phyloP scores from a whole-genome alignment of 441 rosid species.

The Isatis lusitanica region DNA sequence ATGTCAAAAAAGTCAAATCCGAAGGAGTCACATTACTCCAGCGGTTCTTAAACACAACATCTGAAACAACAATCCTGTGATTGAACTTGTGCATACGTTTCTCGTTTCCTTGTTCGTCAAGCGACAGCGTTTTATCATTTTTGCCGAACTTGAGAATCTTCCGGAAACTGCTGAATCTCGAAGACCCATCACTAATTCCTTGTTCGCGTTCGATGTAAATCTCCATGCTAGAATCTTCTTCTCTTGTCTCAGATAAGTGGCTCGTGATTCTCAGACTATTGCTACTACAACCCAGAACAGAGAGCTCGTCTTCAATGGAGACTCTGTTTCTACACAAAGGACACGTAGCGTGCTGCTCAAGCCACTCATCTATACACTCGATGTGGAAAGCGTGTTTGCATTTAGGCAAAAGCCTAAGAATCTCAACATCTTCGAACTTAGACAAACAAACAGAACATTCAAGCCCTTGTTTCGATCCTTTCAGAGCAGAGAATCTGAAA shows the following conservation, averaged over 20 bases:
- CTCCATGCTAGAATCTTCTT: slow-evolving; percentile 56
- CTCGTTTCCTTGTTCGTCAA: slow-evolving; percentile 29
- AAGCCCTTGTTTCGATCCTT: slow-evolving; percentile 56
- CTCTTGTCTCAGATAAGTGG: slow-evolving; percentile 37
- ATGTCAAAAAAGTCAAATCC: slow-evolving; percentile 65
- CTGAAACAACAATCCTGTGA: slow-evolving; percentile 69
- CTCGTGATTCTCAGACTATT: slow-evolving; percentile 49
- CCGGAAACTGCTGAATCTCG: slow-evolving; percentile 60
- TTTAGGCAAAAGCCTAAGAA: slow-evolving; percentile 55
- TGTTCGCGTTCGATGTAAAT: slow-evolving; percentile 69
- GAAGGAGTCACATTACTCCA: slow-evolving; percentile 91
- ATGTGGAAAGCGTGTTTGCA: slow-evolving; percentile 71
- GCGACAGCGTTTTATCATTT: slow-evolving; percentile 37
- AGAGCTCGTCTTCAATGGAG: slow-evolving; percentile 50
- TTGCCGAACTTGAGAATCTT: slow-evolving; percentile 35
- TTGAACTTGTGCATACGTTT: slow-evolving; percentile 52
- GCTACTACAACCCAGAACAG: slow-evolving; percentile 38
- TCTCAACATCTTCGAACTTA: slow-evolving; percentile 56
- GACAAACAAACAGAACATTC: slow-evolving; percentile 67
- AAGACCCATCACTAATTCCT: slow-evolving; percentile 24
- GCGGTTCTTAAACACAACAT: slow-evolving; percentile 55
- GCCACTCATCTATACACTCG: slow-evolving; percentile 64
- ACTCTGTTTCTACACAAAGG: slow-evolving; percentile 63
- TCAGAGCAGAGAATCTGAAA: slow-evolving; percentile 61
- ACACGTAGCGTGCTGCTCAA: slow-evolving; percentile 61